phyloP scores from a whole-genome alignment of 164 flowering plant species.

The Taxillus chinensis region DNA sequence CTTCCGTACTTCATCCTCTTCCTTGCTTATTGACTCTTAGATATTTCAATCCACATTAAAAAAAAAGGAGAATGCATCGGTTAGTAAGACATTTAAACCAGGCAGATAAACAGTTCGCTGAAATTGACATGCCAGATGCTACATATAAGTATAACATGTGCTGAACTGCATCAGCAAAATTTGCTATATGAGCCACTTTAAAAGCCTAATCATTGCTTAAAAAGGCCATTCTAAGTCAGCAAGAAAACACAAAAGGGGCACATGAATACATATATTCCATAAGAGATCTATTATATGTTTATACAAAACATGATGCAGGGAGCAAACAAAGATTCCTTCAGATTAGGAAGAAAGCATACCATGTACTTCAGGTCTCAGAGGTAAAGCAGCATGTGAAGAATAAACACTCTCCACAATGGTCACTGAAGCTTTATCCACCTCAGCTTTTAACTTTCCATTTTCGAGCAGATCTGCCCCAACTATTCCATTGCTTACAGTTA shows the following conservation, averaged over 20 bases:
- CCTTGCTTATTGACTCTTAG: constrained; percentile 34
- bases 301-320: too few relatives aligned
- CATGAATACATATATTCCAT: too few relatives aligned
- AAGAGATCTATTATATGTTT: too few relatives aligned
- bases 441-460: constrained; percentile 15
- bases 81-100: not conserved
- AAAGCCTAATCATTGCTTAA: too few relatives aligned
- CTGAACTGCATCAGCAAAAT: not conserved
- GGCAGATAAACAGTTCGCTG: not conserved
- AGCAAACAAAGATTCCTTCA: too few relatives aligned
- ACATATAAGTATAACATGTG: too few relatives aligned
- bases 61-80: not conserved
- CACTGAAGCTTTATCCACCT: constrained; percentile 11
- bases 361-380: constrained; percentile 20
- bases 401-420: constrained; percentile 19
- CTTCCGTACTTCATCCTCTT: constrained; percentile 58
- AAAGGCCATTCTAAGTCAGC: too few relatives aligned
- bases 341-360: constrained; percentile 23
- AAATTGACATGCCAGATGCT: too few relatives aligned
- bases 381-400: constrained; percentile 14
- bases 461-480: constrained; percentile 14
- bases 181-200: too few relatives aligned
- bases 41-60: not conserved
- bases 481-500: constrained; percentile 15
- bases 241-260: too few relatives aligned